Base-by-base conservation (phyloP, 768 basidiomycete species). In the Coprinellus aureogranulatus region DNA sequence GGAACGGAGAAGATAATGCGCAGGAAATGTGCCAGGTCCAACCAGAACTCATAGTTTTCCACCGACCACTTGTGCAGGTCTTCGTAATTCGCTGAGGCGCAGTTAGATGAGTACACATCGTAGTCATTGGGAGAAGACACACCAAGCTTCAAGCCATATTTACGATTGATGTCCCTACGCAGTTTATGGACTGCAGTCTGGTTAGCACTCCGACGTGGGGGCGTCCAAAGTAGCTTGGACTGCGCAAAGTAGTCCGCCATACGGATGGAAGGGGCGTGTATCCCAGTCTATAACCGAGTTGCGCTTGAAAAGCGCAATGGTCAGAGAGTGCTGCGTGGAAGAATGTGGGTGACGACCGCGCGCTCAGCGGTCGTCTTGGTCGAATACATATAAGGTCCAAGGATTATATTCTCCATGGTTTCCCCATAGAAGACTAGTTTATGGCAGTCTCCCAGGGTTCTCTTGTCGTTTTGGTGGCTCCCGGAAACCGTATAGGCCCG, bases 41-140 rank as follows among this genome's bases (percentile, higher is more conserved):
- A 65, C 88, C 88, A 90, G 70, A 89, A 90, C 0, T 71, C 72
- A 63, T 85, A 84, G 55, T 81, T 72, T 60, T 84, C 79, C 10
- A 88, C 78, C 5, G 89, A 90, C 65, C 89, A 89, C 57, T 75
- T 75, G 66, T 88, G 85, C 2, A 90, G 75, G 45, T 87, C 87
- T 62, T 84, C 75, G 61, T 84, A 89, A 64, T 86, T 75, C 66
- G 76, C 88, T 90, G 62, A 23, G 42, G 45, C 40, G 27, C 37
- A 25, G 22, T 20, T n/a, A 16, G 20, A 4, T 37, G 6, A 6
- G 4, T 18, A 16, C 46, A 5, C 9, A 25, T 12, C 22, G 16
- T 11, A 9, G 27, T 3, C 27, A 20, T 20, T 45, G 31, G 37
- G 18, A 54, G 44, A 40, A 12, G 55, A 75, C 81, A 70, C 55